Evolutionary conservation across 2,329 filamentous ascomycete genomes (phyloP).

Genomic region (Myotisia sp.): DNA sequence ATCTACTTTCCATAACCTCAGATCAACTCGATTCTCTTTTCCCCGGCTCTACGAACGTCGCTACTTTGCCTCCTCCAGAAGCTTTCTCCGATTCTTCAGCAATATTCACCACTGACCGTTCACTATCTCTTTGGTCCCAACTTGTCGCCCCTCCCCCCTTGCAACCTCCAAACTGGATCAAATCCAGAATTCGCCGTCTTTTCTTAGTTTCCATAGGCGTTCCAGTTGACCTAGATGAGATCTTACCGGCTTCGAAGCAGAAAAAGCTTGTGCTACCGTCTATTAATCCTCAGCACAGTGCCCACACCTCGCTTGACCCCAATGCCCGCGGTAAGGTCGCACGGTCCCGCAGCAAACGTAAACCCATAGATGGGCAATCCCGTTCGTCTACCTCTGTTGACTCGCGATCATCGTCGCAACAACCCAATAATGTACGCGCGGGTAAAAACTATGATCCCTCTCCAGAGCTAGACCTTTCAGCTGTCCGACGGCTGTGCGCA

Average conservation of each 20-base stretch:
- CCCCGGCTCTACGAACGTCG: slow-evolving; percentile 26
- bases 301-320: slow-evolving; percentile 33
- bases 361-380: slow-evolving; percentile 8
- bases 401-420: slow-evolving; percentile 19
- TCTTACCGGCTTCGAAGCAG: slow-evolving; percentile 89
- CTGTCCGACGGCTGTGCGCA: slow-evolving; percentile 61
- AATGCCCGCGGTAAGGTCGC: slow-evolving; percentile 21
- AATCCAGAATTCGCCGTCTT: slow-evolving; percentile 81
- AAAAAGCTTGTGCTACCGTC: slow-evolving; percentile 93
- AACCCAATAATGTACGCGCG: slow-evolving; percentile 16
- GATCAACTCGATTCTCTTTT: slow-evolving; percentile 32
- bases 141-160: slow-evolving; percentile 87
- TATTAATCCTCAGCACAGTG: slow-evolving; percentile 45
- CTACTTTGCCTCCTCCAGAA: slow-evolving; percentile 24
- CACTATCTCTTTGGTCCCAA: slow-evolving; percentile 88
- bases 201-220: slow-evolving; percentile 94
- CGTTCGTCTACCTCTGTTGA: slow-evolving; percentile 16
- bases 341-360: slow-evolving; percentile 13
- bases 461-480: slow-evolving; percentile 64
- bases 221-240: slow-evolving; percentile 92
- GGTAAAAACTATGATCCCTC: slow-evolving; percentile 46
- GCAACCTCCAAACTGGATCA: slow-evolving; percentile 94
- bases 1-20: slow-evolving; percentile 27
- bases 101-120: slow-evolving; percentile 71
- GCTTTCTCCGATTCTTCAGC: slow-evolving; percentile 33